Conservation (phyloP, 2,329 filamentous ascomycete species). For the Ophiostoma quercus region DNA sequence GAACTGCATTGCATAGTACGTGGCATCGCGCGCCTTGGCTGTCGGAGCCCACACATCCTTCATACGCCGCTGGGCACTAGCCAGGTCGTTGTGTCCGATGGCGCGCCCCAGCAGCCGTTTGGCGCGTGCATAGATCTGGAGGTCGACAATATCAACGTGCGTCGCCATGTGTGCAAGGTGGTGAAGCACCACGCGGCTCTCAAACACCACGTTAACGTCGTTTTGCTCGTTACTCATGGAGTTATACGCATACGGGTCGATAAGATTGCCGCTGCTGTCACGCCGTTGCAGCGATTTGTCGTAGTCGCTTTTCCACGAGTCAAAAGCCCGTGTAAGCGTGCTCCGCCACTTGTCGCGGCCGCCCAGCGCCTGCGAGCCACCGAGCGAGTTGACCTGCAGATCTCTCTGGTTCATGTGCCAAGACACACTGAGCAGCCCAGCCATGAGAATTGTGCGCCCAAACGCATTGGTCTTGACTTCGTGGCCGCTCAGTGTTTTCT, state of each 20-base stretch:
- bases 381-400: conserved; percentile 82
- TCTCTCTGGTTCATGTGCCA: conserved; percentile 98
- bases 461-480: conserved; percentile 88
- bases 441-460: conserved; percentile 88
- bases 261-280: conserved; percentile 19
- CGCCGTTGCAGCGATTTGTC: conserved; percentile 65
- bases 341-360: conserved; percentile 88
- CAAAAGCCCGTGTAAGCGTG: conserved; percentile 79
- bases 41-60: conserved; percentile 84
- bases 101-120: conserved; percentile 77
- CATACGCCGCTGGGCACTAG: conserved; percentile 74
- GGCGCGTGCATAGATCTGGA: conserved; percentile 89
- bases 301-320: conserved; percentile 89
- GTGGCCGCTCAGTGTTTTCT: conserved; percentile 79
- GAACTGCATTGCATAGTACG: conserved; percentile 87
- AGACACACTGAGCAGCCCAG: conserved; percentile 83
- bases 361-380: conserved; percentile 66
- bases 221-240: conserved; percentile 47
- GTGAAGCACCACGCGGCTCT: conserved; percentile 83
- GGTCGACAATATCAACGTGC: conserved; percentile 95
- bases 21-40: conserved; percentile 81
- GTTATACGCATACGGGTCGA: conserved; percentile 36
- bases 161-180: conserved; percentile 96
- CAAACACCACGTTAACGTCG: conserved; percentile 63
- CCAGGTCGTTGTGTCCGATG: conserved; percentile 77